A percentile compares a stretch with the other conserved stretches of the same genome.
Evolutionary conservation across 805 yeast species (phyloP).

Genomic region (Cyberlindnera xylosilytica): DNA sequence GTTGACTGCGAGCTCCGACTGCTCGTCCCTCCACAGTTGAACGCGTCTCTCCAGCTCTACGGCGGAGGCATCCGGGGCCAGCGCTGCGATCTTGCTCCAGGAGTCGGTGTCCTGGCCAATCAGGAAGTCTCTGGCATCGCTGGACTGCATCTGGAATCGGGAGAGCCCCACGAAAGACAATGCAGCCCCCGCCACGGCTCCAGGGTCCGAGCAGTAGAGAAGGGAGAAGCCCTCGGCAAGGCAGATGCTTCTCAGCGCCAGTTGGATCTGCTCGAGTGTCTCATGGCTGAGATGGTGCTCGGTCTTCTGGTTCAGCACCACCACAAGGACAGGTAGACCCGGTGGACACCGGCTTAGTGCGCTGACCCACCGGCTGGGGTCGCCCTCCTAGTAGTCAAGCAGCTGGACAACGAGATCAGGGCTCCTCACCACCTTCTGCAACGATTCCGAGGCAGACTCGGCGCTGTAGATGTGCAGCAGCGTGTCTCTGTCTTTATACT

Average conservation of each 20-base stretch:
- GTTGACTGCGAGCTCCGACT: background rate
- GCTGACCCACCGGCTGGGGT: conserved; percentile 1
- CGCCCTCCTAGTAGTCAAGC: conserved; percentile 19
- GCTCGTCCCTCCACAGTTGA: background rate
- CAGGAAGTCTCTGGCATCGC: conserved; percentile 25
- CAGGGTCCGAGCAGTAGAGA: conserved; percentile 9
- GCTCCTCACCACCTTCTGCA: background rate
- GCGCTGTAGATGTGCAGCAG: conserved; percentile 1
- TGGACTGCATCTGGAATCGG: background rate
- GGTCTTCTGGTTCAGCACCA: background rate
- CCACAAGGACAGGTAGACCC: conserved; percentile 1
- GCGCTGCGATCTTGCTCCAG: conserved; percentile 43
- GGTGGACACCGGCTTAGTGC: background rate
- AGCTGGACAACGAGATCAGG: conserved; percentile 11
- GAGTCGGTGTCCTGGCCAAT: conserved; percentile 54
- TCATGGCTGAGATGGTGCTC: conserved; percentile 20
- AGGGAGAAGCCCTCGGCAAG: conserved; percentile 10
- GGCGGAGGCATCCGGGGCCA: conserved; percentile 17
- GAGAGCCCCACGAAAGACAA: background rate
- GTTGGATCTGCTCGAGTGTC: conserved; percentile 32
- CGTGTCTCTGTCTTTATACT: background rate
- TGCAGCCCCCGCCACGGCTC: background rate
- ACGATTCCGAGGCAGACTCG: background rate
- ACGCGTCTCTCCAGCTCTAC: conserved; percentile 1
- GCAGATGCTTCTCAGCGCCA: conserved; percentile 27